Conservation (phyloP, 106 monocot genomes). For the Dioscorea zingiberensis region DNA sequence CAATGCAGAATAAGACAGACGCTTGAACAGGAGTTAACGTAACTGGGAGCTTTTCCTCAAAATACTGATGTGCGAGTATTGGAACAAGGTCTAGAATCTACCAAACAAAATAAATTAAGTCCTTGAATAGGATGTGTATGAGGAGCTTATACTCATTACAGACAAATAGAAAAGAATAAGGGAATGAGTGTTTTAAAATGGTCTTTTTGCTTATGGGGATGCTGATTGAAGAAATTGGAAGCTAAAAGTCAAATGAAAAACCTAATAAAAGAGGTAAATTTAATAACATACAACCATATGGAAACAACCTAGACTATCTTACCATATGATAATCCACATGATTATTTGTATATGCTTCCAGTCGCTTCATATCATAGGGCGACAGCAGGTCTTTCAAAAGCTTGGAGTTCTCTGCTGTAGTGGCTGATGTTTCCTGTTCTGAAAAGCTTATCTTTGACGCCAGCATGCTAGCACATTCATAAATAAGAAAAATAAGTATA, state of each 20-base stretch:
- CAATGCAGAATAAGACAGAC: conserved; percentile 76
- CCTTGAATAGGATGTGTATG: not conserved
- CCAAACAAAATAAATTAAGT: conserved; percentile 1
- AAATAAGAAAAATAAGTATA: conserved; percentile 4
- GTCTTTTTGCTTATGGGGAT: too few species aligned
- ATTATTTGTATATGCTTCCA: conserved; percentile 74
- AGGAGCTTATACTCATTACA: too few species aligned
- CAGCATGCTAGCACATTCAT: conserved; percentile 45
- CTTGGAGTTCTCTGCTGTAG: conserved; percentile 10
- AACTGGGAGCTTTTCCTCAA: conserved; percentile 78
- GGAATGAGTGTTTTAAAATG: too few species aligned
- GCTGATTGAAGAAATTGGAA: too few species aligned
- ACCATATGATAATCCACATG: conserved; percentile 78
- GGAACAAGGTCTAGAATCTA: conserved; percentile 90
- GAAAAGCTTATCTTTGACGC: conserved; percentile 62
- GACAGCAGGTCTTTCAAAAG: conserved; percentile 30
- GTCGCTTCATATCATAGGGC: conserved; percentile 82
- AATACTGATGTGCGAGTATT: conserved; percentile 68
- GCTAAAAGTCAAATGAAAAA: too few species aligned
- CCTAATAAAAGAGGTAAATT: too few species aligned
- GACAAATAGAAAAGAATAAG: too few species aligned
- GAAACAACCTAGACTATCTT: conserved; percentile 3
- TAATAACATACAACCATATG: too few species aligned
- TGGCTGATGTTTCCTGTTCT: conserved; percentile 28
- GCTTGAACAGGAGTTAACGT: conserved; percentile 64